Evolutionary conservation across 805 yeast genomes (phyloP), one percentile per base, ranked within the genome.

Genomic region (Ogataea nonfermentans): DNA sequence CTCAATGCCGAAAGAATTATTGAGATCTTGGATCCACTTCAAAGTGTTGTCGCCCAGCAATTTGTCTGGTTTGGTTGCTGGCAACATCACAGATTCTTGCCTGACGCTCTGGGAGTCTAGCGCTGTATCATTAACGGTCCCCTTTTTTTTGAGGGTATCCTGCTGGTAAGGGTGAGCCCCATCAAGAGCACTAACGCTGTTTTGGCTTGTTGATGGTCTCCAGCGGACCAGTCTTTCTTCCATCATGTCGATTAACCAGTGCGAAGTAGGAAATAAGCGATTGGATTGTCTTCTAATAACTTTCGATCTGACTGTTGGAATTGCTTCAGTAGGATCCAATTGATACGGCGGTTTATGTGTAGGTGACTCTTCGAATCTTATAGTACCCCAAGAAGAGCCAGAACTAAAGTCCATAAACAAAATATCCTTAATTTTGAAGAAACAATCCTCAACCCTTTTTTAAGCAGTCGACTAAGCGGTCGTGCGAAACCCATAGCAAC

Each of bases 141-240:
- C 10, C 22, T 22, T 25, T 23, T 29, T 33, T 4, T 26, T 33
- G 23, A 32, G 12, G 3, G 25, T 9, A 4, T 39, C 46, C 16
- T 11, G 24, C 22, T 54, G 59, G 35, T 53, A 66, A 0, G 65
- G 62, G 39, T 66, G 71, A 8, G 40, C 48, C 1, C 68, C 68
- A 27, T 51, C 53, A 26, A 67, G 44, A 9, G 60, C 51, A 20
- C 54, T 60, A 13, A 51, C 58, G 15, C 39, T 53, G 27, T 49
- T 49, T 15, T 56, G 51, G 10, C 61, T 48, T 23, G 41, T 51
- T 3, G 65, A 54, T 3, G 67, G 56, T 27, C 62, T 53, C 66
- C 67, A 67, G 17, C 70, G 52, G 1, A 62, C 50, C 25, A 67
- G 42, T 32, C 61, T 53, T 9, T 63, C 65, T 37, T 66, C 71